Evolutionary conservation across 768 basidiomycete species (phyloP), one percentile per base, ranked within the genome.

Genomic region (Phlebiopsis flavidoalba): DNA sequence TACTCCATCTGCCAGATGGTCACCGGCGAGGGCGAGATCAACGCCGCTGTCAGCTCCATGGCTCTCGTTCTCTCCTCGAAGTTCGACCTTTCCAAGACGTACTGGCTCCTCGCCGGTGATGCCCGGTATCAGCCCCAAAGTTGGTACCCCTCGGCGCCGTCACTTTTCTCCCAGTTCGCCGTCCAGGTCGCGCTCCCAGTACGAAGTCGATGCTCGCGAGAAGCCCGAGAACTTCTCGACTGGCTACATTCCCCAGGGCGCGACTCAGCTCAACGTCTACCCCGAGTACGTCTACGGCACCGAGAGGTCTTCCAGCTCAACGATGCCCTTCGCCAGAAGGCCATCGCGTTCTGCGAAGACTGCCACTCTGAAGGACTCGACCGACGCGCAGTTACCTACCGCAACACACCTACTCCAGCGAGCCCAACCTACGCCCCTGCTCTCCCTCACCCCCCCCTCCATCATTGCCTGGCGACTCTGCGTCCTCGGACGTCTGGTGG

Each of bases 251-350:
- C 67, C 74, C 0, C 70, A 66, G 45, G 75, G 73, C 2, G 65
- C 72, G 22, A 63, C 48, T 24, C 64, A 58, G 74, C 75, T 1
- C 70, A 66, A 46, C 51, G 68, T 17, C 46, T 66, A 61, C 24
- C 73, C 71, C 11, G 64, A 77, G 78, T n/a, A 79, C 76, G 21
- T 77, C 79, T 69, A 74, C 78, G n/a, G 78, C 74, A 67, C 75
- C 78, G 68, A 43, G 68, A 43, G 8, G 40, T 43, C 12, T 43
- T 43, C 40, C 12, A 43, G 40, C 66, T 80, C 60, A 80, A 79
- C 67, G 76, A 76, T 33, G 72, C 71, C 55, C 69, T 80, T 10
- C 70, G 75, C 10, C 66, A 73, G 33, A 59, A 66, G 5, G 76
- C 70, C 0, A 54, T 74, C 43, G 64, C 53, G 26, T 63, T 71